These are phyloP conservation scores for Boletus mariae DNA, from an alignment of 1,284 basidiomycete genomes.

Conservation along the genomic window DNA sequence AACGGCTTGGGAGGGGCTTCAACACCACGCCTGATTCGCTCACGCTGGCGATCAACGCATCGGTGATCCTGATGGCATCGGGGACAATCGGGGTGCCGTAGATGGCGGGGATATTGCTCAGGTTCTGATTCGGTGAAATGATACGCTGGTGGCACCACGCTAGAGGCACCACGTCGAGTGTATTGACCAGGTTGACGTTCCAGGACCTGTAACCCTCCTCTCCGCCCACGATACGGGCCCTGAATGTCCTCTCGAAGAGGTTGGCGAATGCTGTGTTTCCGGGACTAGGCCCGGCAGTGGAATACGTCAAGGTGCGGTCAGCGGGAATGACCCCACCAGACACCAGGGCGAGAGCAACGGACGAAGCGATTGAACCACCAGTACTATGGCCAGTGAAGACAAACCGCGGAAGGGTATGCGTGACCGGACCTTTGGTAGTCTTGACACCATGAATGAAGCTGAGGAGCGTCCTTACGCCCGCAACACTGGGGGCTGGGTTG, in stretches of 20 bases:
- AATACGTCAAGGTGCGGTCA: constrained; percentile 5
- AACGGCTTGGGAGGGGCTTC: constrained; percentile 10
- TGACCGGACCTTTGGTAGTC: background rate
- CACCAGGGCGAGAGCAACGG: constrained; percentile 13
- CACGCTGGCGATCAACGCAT: background rate
- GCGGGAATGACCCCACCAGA: background rate
- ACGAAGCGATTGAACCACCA: constrained; percentile 10
- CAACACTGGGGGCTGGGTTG: background rate
- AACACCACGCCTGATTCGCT: constrained; percentile 4
- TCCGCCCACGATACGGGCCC: background rate
- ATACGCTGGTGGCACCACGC: constrained; percentile 4
- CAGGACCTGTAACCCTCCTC: constrained; percentile 8
- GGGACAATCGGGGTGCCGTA: constrained; percentile 10
- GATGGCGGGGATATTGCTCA: constrained; percentile 15
- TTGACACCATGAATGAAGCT: background rate
- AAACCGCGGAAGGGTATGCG: constrained; percentile 1
- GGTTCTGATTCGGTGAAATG: constrained; percentile 7
- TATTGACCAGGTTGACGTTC: constrained; percentile 22
- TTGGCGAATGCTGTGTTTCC: constrained; percentile 11
- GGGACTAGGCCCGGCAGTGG: constrained; percentile 5
- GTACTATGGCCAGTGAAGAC: constrained; percentile 12
- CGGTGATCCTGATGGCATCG: background rate
- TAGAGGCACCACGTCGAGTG: constrained; percentile 12
- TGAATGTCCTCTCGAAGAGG: constrained; percentile 14
- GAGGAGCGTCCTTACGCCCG: background rate